Evolutionary conservation across 768 basidiomycete species (phyloP).

Genomic region (Amanita rimosa): DNA sequence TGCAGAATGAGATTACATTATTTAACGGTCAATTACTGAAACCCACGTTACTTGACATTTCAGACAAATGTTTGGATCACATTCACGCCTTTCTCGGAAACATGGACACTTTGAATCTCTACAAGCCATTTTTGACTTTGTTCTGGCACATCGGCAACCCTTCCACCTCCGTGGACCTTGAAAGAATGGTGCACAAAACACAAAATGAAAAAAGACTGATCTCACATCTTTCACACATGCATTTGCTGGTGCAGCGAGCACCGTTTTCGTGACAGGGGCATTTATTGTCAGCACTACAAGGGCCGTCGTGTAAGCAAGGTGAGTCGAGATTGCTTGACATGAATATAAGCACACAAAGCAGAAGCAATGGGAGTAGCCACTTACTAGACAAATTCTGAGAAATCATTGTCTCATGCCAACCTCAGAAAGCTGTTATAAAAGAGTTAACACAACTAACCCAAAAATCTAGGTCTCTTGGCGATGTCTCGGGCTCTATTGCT

Average conservation of each 20-base stretch:
- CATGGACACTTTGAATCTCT: conserved; percentile 42
- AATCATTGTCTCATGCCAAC: not conserved
- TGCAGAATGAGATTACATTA: conserved; percentile 14
- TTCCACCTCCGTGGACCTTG: conserved; percentile 42
- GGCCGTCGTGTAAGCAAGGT: conserved; percentile 48
- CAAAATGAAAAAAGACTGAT: conserved; percentile 1
- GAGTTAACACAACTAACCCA: not conserved
- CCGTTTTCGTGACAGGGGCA: conserved; percentile 41
- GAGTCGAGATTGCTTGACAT: conserved; percentile 13
- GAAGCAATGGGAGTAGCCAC: not conserved
- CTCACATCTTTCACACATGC: conserved; percentile 45
- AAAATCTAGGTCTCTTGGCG: not conserved
- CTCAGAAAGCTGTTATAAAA: not conserved
- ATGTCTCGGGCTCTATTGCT: not conserved
- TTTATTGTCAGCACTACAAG: conserved; percentile 28
- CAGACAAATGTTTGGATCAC: conserved; percentile 55
- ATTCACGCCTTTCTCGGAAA: conserved; percentile 38
- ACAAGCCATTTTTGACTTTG: conserved; percentile 14
- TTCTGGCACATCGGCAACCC: conserved; percentile 42
- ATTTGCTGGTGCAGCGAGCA: conserved; percentile 45
- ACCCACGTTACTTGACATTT: conserved; percentile 39
- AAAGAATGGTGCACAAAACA: not conserved
- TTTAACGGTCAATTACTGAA: conserved; percentile 4
- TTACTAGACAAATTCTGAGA: not conserved
- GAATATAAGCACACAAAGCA: not conserved